phyloP scores from a whole-genome alignment of 805 yeast genomes.

The Wickerhamomyces mucosus region DNA sequence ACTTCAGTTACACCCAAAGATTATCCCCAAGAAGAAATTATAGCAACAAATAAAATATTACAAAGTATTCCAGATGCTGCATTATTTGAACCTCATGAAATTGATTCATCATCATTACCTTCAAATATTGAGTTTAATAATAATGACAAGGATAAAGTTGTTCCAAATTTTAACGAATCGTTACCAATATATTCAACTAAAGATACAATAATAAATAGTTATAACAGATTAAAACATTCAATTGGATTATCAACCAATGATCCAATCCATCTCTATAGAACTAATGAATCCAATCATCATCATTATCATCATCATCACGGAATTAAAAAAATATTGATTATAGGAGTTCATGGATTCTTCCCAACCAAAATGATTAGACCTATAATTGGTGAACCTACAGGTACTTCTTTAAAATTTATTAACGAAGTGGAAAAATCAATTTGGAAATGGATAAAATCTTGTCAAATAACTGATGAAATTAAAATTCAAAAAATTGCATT shows the following conservation, averaged over 20 bases:
- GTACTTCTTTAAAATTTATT: conserved; percentile 86
- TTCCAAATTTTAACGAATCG: conserved; percentile 18
- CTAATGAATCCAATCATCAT: conserved; percentile 4
- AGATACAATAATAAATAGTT: conserved; percentile 12
- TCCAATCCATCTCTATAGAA: conserved; percentile 19
- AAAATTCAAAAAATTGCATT: conserved; percentile 81
- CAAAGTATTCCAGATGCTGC: conserved; percentile 17
- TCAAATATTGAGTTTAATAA: conserved; percentile 1
- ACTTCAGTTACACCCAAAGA: no score
- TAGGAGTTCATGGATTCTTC: conserved; percentile 95
- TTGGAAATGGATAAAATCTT: conserved; percentile 57
- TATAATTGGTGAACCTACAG: conserved; percentile 90
- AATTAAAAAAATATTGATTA: conserved; percentile 58
- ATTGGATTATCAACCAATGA: conserved; percentile 19
- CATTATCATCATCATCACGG: conserved; percentile 4
- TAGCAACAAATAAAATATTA: conserved; percentile 12
- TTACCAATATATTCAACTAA: conserved; percentile 13
- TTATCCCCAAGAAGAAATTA: conserved; percentile 1
- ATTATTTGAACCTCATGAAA: conserved; percentile 13
- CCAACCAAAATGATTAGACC: conserved; percentile 83
- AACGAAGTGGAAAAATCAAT: conserved; percentile 81
- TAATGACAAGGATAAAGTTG: conserved; percentile 10
- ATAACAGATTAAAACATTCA: conserved; percentile 15
- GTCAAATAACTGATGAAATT: conserved; percentile 24
- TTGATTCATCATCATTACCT: conserved; percentile 1